Base-by-base conservation (phyloP, 257 asterid genomes). In the Petunia axillaris region DNA sequence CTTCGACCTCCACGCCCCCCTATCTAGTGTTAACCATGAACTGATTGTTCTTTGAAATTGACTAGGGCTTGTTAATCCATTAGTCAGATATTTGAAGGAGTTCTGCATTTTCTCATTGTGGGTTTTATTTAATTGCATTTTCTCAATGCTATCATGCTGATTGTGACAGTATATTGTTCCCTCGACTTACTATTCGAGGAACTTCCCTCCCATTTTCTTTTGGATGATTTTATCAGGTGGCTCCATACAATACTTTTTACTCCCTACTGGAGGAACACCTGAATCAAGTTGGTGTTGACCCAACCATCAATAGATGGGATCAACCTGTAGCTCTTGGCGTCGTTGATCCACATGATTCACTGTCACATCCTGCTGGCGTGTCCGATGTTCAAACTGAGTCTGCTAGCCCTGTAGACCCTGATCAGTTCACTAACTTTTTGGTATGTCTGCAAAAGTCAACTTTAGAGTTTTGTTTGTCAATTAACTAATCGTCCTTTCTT, bases 351-450 rank as follows among this genome's bases (percentile, higher is more conserved):
- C 98, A 95, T 50, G 98, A 95, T 88, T 95, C 99, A 57, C 82
- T 93, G 86, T 93, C 99, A 64, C 99, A 93, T 92, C 96, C 98
- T 57, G 98, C 98, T 75, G 99, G 99, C 77, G 97, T 92, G 63
- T 89, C 97, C 2, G 99, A 95, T 88, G 97, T 83, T 81, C 97
- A 91, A 84, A 90, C 99, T 11, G 98, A 95, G 88, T 90, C 95
- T 82, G 99, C 99, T 79, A 81, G 88, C 16, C 90, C 86, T 64
- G 77, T 92, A 80, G 98, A 95, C 85, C 97, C 97, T 57, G 97
- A 95, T 87, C 96, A 91, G 83, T 91, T 77, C 86, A 92, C 97
- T 55, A 87, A 87, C 82, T 89, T 95, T 81, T 85, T 93, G 97
- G 99, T 92, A 88, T 35, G 88, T 64, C 78, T 73, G 1, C 25